Conservation (phyloP, 78 protist genomes). For the Andalucia godoyi region DNA sequence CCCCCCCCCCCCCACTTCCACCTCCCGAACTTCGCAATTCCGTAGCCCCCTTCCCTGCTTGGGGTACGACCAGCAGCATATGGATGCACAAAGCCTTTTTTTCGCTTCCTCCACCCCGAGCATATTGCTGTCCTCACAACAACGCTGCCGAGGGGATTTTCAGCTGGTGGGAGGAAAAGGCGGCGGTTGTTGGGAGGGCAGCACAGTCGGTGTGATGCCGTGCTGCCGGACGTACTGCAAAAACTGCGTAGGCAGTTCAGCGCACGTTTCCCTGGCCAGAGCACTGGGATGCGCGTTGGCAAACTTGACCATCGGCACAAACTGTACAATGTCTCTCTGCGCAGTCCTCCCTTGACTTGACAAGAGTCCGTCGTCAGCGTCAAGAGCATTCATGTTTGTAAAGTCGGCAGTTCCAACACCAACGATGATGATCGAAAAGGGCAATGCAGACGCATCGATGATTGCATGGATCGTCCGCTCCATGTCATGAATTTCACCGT, state of each 20-base stretch:
- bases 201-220: neutral
- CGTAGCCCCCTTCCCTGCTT: no score
- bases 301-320: slow-evolving; percentile 61
- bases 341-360: neutral
- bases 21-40: no score
- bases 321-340: slow-evolving; percentile 56
- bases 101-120: no score
- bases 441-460: slow-evolving; percentile 18
- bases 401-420: slow-evolving; percentile 68
- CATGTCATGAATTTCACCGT: slow-evolving; percentile 65
- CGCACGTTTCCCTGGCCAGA: neutral
- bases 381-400: slow-evolving; percentile 44
- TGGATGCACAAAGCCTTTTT: no score
- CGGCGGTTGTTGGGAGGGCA: no score
- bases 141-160: no score
- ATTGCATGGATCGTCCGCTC: slow-evolving; percentile 13
- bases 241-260: slow-evolving; percentile 1
- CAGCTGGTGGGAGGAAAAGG: no score
- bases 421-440: slow-evolving; percentile 55
- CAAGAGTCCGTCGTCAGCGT: slow-evolving; percentile 46
- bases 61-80: no score
- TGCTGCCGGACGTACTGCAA: neutral
- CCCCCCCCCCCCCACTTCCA: no score
- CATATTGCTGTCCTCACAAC: no score
- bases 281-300: neutral